A percentile compares a stretch with the other conserved stretches of the same genome.
Evolutionary conservation across 2,329 filamentous ascomycete species (phyloP).

Genomic region (Colletotrichum tofieldiae): DNA sequence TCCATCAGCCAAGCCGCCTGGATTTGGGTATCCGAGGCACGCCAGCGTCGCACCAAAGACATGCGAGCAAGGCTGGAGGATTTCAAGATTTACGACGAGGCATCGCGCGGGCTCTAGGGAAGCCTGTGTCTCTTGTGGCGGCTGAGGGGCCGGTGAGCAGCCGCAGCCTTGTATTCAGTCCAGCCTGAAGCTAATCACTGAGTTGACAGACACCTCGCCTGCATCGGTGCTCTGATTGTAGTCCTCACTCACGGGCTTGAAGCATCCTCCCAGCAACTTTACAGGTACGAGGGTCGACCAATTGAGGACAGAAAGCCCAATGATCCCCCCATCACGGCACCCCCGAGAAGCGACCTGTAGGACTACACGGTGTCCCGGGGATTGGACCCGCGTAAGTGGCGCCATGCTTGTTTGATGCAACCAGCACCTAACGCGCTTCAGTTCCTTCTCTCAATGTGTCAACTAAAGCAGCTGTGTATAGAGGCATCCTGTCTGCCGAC

Average conservation of each 20-base stretch:
- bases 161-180: too few species aligned
- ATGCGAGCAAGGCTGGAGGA: constrained; percentile 54
- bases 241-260: constrained; percentile 56
- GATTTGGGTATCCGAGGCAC: constrained; percentile 57
- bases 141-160: constrained; percentile 52
- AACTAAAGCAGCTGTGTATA: constrained; percentile 57
- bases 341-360: constrained; percentile 55
- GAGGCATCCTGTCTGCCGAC: constrained; percentile 53
- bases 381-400: constrained; percentile 26
- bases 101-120: constrained; percentile 54
- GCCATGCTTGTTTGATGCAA: neutral
- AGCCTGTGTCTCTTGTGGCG: constrained; percentile 54
- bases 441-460: constrained; percentile 49
- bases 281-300: constrained; percentile 51
- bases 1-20: constrained; percentile 57
- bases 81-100: constrained; percentile 58
- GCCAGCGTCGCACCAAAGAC: constrained; percentile 49
- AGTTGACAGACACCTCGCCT: constrained; percentile 53
- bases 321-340: constrained; percentile 46
- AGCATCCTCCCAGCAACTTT: constrained; percentile 58
- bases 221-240: constrained; percentile 55
- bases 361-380: constrained; percentile 50
- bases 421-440: constrained; percentile 30
- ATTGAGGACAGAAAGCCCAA: constrained; percentile 43
- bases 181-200: constrained; percentile 8